Evolutionary conservation across 2,329 filamentous ascomycete species (phyloP), one percentile per base, ranked within the genome.

Genomic region (Metarhizium album): DNA sequence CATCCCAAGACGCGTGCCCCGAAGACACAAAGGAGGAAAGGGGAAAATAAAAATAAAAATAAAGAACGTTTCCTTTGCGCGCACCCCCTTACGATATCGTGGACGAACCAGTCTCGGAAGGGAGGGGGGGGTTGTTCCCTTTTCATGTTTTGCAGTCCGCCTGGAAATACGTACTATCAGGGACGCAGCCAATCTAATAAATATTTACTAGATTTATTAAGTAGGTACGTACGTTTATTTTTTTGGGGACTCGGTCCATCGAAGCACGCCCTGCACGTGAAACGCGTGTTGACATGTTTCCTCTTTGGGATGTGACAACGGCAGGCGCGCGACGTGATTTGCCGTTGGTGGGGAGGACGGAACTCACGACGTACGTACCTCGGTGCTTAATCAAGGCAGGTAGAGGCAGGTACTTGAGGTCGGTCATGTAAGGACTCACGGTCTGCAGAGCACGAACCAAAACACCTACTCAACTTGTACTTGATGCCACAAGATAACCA

Each of bases 231-330:
- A 29, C 27, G 27, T 8, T 29, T 29, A 29, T 29, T 29, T 29
- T 29, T 29, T 29, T 29, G 7, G 2, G 27, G 2, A 29, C 11
- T 29, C 11, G 27, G 20, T 4, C 9, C 11, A 43, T 23, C 6
- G 20, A 18, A 29, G 20, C 18, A n/a, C 42, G 27, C 49, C 52
- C 11, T 52, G 57, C 50, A 60, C 58, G 56, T 60, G 60, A 52
- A 59, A 61, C 62, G 63, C 62, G 63, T 65, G 62, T 66, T 64
- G 59, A 65, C 60, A 62, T 62, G 57, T 63, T 67, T 62, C 63
- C 62, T 57, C 48, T 64, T 66, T 58, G 57, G 63, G 63, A 57
- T 52, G 54, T 50, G 53, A 54, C 49, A 56, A 53, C 52, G 54
- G 52, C 54, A 58, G 54, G 56, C 53, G 59, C 64, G 64, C 57